Conservation (phyloP, 257 asterid species). For the Przewalskia tangutica region DNA sequence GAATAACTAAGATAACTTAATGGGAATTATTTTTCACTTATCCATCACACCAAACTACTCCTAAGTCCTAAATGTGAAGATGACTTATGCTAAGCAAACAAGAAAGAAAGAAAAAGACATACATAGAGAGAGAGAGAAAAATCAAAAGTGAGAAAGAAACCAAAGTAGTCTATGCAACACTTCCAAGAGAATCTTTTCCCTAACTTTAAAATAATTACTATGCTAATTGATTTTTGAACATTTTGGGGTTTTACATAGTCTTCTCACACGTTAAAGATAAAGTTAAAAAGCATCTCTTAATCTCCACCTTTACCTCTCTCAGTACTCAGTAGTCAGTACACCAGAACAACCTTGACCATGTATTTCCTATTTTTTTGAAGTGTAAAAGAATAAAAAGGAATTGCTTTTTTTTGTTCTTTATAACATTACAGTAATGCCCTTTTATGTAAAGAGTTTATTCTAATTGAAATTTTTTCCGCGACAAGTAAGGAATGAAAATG, state of each 20-base stretch:
- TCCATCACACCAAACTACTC: too few relatives aligned
- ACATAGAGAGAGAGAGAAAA: conserved; percentile 11
- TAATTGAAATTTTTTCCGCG: not conserved
- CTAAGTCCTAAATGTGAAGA: conserved; percentile 31
- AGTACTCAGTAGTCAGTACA: not conserved
- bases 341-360: not conserved
- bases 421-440: not conserved
- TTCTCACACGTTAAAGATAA: conserved; percentile 43
- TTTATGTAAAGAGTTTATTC: not conserved
- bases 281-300: conserved; percentile 41
- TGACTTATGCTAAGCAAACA: conserved; percentile 18
- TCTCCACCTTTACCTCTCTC: not conserved
- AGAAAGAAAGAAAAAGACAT: conserved; percentile 13
- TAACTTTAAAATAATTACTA: conserved; percentile 13
- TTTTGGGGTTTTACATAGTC: not conserved
- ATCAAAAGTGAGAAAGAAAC: conserved; percentile 22
- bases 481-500: conserved; percentile 1
- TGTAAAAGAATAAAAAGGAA: not conserved
- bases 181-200: conserved; percentile 30
- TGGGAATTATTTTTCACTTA: too few relatives aligned
- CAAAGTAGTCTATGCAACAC: conserved; percentile 31
- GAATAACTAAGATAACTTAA: too few relatives aligned
- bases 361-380: not conserved
- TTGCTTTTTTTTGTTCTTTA: not conserved
- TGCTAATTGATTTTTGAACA: not conserved